Percentiles rank a stretch among this genome's conserved stretches.
Evolutionary conservation across 2,329 filamentous ascomycete genomes (phyloP).

Genomic region (Curvularia verruculosa): DNA sequence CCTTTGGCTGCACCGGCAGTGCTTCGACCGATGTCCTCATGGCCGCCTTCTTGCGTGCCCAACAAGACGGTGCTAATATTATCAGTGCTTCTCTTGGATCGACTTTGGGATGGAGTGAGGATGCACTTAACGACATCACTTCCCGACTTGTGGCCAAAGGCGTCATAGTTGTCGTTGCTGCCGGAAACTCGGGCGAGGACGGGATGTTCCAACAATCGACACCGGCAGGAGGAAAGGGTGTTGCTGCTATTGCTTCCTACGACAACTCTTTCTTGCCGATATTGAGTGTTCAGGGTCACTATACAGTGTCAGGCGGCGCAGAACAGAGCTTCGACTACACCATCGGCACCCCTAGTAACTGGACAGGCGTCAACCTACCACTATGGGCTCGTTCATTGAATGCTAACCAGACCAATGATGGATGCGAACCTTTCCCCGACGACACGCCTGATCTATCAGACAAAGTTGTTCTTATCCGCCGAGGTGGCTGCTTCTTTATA

Average conservation of each 20-base stretch:
- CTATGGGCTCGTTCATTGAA: background rate
- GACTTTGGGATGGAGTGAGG: background rate
- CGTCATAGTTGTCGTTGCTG: background rate
- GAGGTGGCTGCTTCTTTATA: background rate
- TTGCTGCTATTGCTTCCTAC: background rate
- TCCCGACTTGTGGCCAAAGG: background rate
- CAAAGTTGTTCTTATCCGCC: conserved; percentile 1
- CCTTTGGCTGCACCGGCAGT: background rate
- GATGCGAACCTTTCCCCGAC: background rate
- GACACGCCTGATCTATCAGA: background rate
- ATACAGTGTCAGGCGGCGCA: background rate
- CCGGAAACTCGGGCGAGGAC: background rate
- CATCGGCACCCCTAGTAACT: background rate
- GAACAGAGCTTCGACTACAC: background rate
- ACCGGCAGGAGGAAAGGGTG: background rate
- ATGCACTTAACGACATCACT: background rate
- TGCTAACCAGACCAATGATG: background rate
- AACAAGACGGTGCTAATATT: background rate
- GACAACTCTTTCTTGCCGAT: background rate
- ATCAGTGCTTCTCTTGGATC: background rate
- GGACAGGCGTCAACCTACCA: background rate
- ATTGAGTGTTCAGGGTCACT: background rate
- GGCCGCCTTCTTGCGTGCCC: background rate
- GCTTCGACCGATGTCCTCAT: background rate
- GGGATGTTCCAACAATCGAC: background rate